Conservation (phyloP, 345 rosid species). For the Rhodomyrtus tomentosa region DNA sequence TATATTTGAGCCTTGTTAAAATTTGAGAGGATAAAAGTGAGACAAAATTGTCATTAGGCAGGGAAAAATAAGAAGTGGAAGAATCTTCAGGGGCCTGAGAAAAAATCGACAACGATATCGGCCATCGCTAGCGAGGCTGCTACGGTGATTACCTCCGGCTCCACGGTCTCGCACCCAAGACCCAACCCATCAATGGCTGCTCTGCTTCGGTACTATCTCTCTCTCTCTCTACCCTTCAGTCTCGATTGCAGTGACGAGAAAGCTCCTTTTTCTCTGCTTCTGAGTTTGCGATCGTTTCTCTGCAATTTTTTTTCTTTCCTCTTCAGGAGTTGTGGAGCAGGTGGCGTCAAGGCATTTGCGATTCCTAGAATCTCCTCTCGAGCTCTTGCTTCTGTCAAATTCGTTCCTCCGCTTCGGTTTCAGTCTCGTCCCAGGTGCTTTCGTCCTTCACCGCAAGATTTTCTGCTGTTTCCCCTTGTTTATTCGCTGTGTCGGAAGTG, state of each 20-base stretch:
- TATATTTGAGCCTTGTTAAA: not conserved
- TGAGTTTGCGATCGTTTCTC: not conserved
- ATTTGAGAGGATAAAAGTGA: not conserved
- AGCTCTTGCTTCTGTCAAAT: not conserved
- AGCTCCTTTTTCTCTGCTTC: not conserved
- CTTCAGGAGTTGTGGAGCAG: not conserved
- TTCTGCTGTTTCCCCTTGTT: not conserved
- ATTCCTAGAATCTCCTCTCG: not conserved
- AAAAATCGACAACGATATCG: not conserved
- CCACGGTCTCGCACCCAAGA: not conserved
- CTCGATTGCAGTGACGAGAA: not conserved
- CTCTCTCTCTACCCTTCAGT: not conserved
- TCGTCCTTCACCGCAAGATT: not conserved
- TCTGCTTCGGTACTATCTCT: constrained; percentile 33
- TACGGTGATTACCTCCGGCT: not conserved
- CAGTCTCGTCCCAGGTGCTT: not conserved
- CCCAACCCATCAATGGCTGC: constrained; percentile 25
- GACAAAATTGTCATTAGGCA: not conserved
- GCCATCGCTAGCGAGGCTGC: not conserved
- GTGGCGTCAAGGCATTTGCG: not conserved
- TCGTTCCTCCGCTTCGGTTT: not conserved
- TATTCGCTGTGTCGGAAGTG: not conserved
- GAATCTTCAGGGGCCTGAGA: not conserved
- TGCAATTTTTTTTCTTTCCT: not conserved
- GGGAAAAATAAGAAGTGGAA: not conserved